Evolutionary conservation across 768 basidiomycete genomes (phyloP).

Genomic region (Leucocoprinus leucothites): DNA sequence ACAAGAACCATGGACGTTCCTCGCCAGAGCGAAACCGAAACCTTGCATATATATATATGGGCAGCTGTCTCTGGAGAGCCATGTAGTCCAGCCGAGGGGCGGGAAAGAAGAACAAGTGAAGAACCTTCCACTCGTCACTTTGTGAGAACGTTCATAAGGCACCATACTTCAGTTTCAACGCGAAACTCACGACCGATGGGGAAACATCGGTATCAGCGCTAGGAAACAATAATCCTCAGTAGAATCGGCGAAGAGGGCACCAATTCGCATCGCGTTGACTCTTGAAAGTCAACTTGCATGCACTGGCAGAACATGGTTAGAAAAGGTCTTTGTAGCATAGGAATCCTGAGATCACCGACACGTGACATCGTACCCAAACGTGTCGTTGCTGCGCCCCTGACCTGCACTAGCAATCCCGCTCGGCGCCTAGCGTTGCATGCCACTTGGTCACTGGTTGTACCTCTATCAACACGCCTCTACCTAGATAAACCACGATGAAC

Average conservation of each 20-base stretch:
- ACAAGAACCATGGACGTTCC: not conserved
- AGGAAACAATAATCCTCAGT: no score
- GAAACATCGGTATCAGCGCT: not conserved
- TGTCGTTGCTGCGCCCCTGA: slow-evolving; percentile 7
- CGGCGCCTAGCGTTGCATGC: no score
- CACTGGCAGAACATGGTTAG: no score
- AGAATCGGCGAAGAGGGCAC: no score
- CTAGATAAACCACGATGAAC: slow-evolving; percentile 60
- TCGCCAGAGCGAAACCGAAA: not conserved
- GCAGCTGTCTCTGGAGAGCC: no score
- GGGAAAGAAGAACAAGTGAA: not conserved
- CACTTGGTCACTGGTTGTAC: not conserved
- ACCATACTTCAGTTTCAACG: no score
- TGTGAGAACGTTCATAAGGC: no score
- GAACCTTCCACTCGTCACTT: no score
- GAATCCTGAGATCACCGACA: not conserved
- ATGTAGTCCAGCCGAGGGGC: not conserved
- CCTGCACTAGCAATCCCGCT: not conserved
- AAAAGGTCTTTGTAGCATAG: not conserved
- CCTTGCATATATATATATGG: not conserved
- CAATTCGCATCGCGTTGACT: no score
- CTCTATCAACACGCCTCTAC: not conserved
- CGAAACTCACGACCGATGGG: not conserved
- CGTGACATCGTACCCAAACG: slow-evolving; percentile 16
- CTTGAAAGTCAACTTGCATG: no score